Conservation (phyloP, 441 rosid genomes). For the Croton setiger region DNA sequence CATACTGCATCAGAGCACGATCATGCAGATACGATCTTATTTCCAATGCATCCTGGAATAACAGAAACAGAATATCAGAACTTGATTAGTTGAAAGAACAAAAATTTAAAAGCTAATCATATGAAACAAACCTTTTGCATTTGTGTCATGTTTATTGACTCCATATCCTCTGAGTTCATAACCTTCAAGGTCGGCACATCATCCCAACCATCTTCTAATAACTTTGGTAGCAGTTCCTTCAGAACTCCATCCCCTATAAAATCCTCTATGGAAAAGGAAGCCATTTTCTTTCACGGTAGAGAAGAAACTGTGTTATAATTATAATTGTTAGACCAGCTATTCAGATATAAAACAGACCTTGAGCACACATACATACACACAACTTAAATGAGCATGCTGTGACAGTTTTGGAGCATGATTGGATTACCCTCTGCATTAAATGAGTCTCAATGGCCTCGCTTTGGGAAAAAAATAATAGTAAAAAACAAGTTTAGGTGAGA, state of each 20-base stretch:
- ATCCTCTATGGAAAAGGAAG: slow-evolving; percentile 59
- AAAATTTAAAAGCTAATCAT: not conserved
- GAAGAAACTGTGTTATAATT: slow-evolving; percentile 1
- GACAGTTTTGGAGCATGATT: slow-evolving; percentile 14
- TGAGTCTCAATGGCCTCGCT: not conserved
- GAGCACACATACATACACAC: not conserved
- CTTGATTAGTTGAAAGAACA: not conserved
- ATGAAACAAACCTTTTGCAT: slow-evolving; percentile 45
- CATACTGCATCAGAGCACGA: slow-evolving; percentile 54
- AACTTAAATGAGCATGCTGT: slow-evolving; percentile 11
- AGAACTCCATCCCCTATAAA: slow-evolving; percentile 58
- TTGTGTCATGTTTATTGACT: slow-evolving; percentile 45
- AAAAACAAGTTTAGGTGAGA: not conserved
- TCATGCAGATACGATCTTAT: slow-evolving; percentile 69
- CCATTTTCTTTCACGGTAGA: slow-evolving; percentile 35
- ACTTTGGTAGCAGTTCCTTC: slow-evolving; percentile 46
- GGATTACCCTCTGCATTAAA: slow-evolving; percentile 10
- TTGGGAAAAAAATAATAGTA: not conserved
- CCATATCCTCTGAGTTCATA: slow-evolving; percentile 38
- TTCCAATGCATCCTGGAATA: slow-evolving; percentile 51
- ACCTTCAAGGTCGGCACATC: slow-evolving; percentile 71
- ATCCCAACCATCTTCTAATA: slow-evolving; percentile 71
- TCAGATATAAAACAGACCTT: slow-evolving; percentile 7
- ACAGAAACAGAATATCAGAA: slow-evolving; percentile 12
- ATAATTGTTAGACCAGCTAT: slow-evolving; percentile 9